phyloP scores from a whole-genome alignment of 2,329 filamentous ascomycete species.

The Emergomyces pasteurianus region DNA sequence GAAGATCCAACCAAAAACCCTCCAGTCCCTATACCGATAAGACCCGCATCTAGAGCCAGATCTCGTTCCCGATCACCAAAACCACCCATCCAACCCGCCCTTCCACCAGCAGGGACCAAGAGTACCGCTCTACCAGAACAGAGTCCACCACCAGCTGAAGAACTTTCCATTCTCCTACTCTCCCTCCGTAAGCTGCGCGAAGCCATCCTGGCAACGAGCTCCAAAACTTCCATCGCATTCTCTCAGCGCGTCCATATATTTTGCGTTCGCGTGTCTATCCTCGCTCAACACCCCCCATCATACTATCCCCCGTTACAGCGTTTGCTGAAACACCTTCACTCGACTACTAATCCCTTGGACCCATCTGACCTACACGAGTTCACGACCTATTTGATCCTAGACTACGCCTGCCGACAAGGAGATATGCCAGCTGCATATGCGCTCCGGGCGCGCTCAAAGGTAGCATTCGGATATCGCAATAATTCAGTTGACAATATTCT shows the following conservation, averaged over 20 bases:
- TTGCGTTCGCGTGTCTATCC: slow-evolving; percentile 70
- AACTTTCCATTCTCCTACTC: slow-evolving; percentile 62
- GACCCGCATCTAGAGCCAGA: slow-evolving; percentile 1
- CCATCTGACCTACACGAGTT: slow-evolving; percentile 66
- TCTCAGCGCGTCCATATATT: slow-evolving; percentile 85
- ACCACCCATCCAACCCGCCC: slow-evolving; percentile 7
- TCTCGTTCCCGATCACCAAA: slow-evolving; percentile 5
- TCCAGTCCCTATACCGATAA: slow-evolving; percentile 18
- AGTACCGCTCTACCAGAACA: slow-evolving; percentile 6
- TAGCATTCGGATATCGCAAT: slow-evolving; percentile 49
- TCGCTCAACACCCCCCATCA: slow-evolving; percentile 70
- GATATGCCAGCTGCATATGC: slow-evolving; percentile 63
- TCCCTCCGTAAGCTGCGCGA: slow-evolving; percentile 88
- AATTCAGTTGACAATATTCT: slow-evolving; percentile 58
- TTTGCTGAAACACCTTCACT: slow-evolving; percentile 60
- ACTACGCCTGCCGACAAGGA: slow-evolving; percentile 72
- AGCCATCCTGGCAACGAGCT: slow-evolving; percentile 61
- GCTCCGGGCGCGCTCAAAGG: slow-evolving; percentile 41
- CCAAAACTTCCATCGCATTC: slow-evolving; percentile 65
- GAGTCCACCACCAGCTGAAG: slow-evolving; percentile 38
- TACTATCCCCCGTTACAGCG: slow-evolving; percentile 81
- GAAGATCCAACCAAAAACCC: slow-evolving; percentile 30
- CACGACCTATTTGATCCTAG: slow-evolving; percentile 68
- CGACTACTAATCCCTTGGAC: slow-evolving; percentile 51
- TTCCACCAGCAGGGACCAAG: neutral